A percentile compares a stretch with the other conserved stretches of the same genome.
These are phyloP conservation scores for Emiliania huxleyi DNA, from an alignment of 78 protist species.

Conservation along the genomic window DNA sequence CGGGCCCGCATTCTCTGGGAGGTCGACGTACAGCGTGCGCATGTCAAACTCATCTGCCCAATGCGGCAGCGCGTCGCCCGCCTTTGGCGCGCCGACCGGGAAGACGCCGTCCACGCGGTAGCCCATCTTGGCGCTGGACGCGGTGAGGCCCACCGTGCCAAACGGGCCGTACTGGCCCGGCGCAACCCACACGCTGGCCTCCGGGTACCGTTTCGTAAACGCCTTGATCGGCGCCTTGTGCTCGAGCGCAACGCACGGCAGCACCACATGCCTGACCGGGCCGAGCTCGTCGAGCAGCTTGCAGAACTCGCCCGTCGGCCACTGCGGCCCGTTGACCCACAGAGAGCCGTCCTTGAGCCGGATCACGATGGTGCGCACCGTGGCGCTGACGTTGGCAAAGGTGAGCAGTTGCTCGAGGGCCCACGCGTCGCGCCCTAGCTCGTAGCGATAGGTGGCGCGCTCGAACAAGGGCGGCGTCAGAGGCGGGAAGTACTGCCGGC, in stretches of 20 bases:
- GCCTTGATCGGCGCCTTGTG: neutral
- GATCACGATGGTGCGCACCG: neutral
- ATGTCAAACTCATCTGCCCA: neutral
- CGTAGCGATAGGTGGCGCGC: neutral
- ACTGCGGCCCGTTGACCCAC: neutral
- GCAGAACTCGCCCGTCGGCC: neutral
- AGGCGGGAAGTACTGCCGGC: neutral
- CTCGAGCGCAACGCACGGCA: neutral
- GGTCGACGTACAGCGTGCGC: neutral
- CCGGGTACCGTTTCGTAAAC: neutral
- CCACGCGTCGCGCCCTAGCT: neutral
- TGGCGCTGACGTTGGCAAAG: neutral
- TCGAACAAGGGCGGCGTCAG: neutral
- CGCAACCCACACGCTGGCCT: neutral
- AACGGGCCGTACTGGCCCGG: constrained; percentile 6
- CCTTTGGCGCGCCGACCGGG: neutral
- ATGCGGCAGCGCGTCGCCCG: neutral
- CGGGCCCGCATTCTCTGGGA: neutral
- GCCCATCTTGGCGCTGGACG: neutral
- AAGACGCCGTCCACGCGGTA: neutral
- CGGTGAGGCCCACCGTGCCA: neutral
- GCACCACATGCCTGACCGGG: neutral
- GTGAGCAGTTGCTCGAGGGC: neutral
- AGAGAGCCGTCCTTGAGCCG: neutral
- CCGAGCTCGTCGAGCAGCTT: neutral